phyloP scores from a whole-genome alignment of 768 basidiomycete species.

The Xerocomellus amylosporus region DNA sequence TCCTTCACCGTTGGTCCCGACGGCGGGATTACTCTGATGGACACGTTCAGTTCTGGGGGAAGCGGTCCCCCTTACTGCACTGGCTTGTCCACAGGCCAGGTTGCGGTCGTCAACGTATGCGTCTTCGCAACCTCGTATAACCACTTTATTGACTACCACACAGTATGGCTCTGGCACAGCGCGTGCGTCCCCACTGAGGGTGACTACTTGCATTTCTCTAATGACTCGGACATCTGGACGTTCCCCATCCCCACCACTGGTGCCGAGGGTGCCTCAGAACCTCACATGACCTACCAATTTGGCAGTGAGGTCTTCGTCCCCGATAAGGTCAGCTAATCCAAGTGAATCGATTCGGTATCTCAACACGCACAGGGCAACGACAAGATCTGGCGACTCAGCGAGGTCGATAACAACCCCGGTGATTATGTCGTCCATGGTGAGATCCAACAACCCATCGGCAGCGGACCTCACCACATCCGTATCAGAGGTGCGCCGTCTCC shows the following conservation, averaged over 20 bases:
- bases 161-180: constrained; percentile 57
- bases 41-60: constrained; percentile 50
- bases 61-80: constrained; percentile 49
- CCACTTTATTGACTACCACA: neutral
- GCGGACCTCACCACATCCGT: constrained; percentile 57
- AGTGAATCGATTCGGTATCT: neutral
- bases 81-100: constrained; percentile 51
- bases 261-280: constrained; percentile 44
- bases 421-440: constrained; percentile 55
- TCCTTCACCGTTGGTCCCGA: constrained; percentile 49
- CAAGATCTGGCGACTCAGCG: constrained; percentile 63
- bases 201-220: constrained; percentile 35
- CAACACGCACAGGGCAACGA: constrained; percentile 51
- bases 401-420: constrained; percentile 38
- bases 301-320: constrained; percentile 58
- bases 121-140: neutral
- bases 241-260: constrained; percentile 47
- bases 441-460: constrained; percentile 57
- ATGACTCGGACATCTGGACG: constrained; percentile 41
- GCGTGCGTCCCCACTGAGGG: constrained; percentile 43
- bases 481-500: constrained; percentile 30
- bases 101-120: constrained; percentile 57
- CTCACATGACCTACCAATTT: constrained; percentile 63
- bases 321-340: constrained; percentile 48
- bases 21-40: constrained; percentile 45